Evolutionary conservation across 768 basidiomycete genomes (phyloP), one percentile per base, ranked within the genome.

Genomic region (Suillus alpinus): DNA sequence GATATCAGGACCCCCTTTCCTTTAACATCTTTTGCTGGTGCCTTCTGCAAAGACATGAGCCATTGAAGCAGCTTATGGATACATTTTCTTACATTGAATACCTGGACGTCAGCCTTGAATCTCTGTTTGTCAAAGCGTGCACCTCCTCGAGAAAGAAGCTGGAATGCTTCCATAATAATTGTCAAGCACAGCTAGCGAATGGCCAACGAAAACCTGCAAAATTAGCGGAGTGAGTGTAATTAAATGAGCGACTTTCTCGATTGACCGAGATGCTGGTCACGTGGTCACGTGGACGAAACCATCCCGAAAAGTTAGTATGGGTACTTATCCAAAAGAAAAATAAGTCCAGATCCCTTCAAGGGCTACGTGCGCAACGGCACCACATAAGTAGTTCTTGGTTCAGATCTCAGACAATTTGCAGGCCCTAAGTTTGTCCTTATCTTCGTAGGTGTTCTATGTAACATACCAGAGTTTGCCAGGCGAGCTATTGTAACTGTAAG

Each of bases 61-160:
- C 57, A 39, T n/a, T 13, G 14, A 39, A 10, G 44, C n/a, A 51
- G 20, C 29, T 37, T 3, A 26, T n/a, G n/a, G n/a, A 59, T 52
- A n/a, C 20, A 9, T 26, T 18, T 53, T 67, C 79, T 60, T 66
- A 89, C 89, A 62, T 82, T 81, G 75, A 96, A 95, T 7, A 92
- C 74, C 32, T 81, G 70, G 8, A 90, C 82, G 68, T 95, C 92
- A 0, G 77, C 73, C 66, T 86, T 81, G 73, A 89, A 94, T 34
- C 81, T 78, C 43, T 77, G 78, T 75, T 92, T 95, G 80, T 95
- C 82, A 65, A 98, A 97, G 59, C 79, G 81, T 0, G 83, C 83
- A 1, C 94, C 93, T 37, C 95, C 95, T 16, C 92, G 84, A 36
- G 95, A 94, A 31, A 98, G 84, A 13, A 97, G 74, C 64, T 89